A percentile compares a stretch with the other conserved stretches of the same genome.
Evolutionary conservation across 1,284 basidiomycete species (phyloP).

Genomic region (Lignosus rhinocerotis): DNA sequence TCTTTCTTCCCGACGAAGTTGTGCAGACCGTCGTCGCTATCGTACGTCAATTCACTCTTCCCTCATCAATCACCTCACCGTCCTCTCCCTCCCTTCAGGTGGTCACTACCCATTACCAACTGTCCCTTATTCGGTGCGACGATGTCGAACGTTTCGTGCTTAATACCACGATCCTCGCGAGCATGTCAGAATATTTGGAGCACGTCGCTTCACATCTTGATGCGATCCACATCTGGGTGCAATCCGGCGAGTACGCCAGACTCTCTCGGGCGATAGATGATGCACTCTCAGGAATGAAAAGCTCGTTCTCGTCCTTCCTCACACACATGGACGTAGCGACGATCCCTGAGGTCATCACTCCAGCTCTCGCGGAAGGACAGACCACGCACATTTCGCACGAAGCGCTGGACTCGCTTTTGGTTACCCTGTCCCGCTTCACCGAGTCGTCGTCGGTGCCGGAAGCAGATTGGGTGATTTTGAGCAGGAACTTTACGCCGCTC

Average conservation of each 20-base stretch:
- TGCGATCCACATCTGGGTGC: neutral
- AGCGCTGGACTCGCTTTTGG: neutral
- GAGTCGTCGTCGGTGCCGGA: neutral
- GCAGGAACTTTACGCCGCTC: neutral
- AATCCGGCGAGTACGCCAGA: neutral
- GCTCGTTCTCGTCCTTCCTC: neutral
- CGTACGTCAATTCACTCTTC: neutral
- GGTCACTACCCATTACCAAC: conserved; percentile 6
- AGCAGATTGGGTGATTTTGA: neutral
- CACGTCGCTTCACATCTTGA: conserved; percentile 1
- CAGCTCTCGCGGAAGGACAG: neutral
- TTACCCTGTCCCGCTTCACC: neutral
- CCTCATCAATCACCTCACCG: neutral
- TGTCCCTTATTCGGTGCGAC: neutral
- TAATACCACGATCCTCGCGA: neutral
- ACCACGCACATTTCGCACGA: neutral
- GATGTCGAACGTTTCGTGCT: neutral
- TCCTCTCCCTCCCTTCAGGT: neutral
- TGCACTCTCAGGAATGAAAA: neutral
- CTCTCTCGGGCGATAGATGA: neutral
- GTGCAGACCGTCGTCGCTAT: conserved; percentile 11
- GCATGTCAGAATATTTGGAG: conserved; percentile 7
- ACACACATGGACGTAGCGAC: neutral
- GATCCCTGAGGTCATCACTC: neutral
- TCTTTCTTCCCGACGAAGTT: conserved; percentile 6